A percentile compares a stretch with the other conserved stretches of the same genome.
Evolutionary conservation across 257 asterid genomes (phyloP).

Genomic region (Gynochthodes officinalis): DNA sequence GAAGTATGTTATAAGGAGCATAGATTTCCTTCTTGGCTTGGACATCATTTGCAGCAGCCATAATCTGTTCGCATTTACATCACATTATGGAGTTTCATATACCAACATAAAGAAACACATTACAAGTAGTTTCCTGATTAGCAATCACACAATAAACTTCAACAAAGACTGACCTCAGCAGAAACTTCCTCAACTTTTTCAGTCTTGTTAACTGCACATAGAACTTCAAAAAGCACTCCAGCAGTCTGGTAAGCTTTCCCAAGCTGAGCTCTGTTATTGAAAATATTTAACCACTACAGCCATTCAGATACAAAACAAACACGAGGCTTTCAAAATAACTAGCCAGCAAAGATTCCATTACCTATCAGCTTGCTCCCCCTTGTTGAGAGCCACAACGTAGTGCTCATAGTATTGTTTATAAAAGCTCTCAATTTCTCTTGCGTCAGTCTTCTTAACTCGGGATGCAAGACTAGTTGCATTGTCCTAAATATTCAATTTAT

Average conservation of each 20-base stretch:
- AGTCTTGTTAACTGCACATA: constrained; percentile 93
- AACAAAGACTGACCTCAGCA: constrained; percentile 70
- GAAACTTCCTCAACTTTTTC: constrained; percentile 95
- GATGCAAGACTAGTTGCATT: constrained; percentile 75
- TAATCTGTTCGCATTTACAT: constrained; percentile 51
- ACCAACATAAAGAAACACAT: neutral
- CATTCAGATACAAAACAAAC: neutral
- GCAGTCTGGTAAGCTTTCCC: constrained; percentile 99
- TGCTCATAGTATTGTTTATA: constrained; percentile 94
- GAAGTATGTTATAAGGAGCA: constrained; percentile 90
- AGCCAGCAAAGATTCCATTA: constrained; percentile 12
- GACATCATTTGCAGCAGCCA: constrained; percentile 97
- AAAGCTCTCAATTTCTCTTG: constrained; percentile 95
- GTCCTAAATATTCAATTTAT: constrained; percentile 51
- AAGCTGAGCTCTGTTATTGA: constrained; percentile 75
- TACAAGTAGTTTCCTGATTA: neutral
- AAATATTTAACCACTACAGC: neutral
- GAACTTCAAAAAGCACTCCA: constrained; percentile 95
- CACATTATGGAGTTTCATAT: constrained; percentile 1
- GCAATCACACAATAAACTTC: neutral
- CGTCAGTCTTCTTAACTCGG: constrained; percentile 91
- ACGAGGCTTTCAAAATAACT: neutral
- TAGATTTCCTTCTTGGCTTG: constrained; percentile 91
- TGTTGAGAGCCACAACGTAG: constrained; percentile 86
- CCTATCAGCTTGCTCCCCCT: constrained; percentile 98